Base-by-base conservation (phyloP, 805 yeast species). In the Pichia rugopelliculosa region DNA sequence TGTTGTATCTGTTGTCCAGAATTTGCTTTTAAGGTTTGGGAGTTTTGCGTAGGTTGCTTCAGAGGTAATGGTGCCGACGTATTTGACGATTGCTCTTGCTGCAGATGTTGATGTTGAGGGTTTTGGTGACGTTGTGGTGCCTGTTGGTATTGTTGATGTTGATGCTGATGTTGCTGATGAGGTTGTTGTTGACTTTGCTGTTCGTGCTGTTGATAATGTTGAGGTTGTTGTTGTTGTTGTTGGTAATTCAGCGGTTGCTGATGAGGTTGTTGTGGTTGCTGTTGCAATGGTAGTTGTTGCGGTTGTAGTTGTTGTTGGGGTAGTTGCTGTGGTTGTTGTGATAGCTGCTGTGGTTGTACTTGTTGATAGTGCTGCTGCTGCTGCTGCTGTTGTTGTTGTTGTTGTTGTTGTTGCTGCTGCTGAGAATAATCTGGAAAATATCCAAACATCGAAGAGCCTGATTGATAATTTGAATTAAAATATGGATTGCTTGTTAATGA, bases 401-500 rank as follows among this genome's bases (percentile, higher is more conserved):
- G 37, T 10, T 34, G 37, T 34, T 34, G 37, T 18, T 39, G 22
- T 38, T 33, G 45, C 24, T 33, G 49, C 7, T 39, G 49, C 12
- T 40, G 42, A 21, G 36, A 23, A 36, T 48, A 42, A 9, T 49
- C 53, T 4, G 51, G 53, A n/a, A 44, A 42, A 42, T 43, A 46
- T n/a, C 34, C 42, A 30, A 25, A 38, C 6, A 36, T 27, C 9
- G 22, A 21, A n/a, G 33, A 27, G 4, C 17, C 36, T 5, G 20
- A 24, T 12, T 42, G 23, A 15, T 25, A 25, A 10, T 34, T 24
- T 9, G 26, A 23, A 51, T 47, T 48, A 27, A 42, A 52, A 41
- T 50, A 52, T n/a, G 55, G 53, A 45, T 52, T 52, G 12, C 53
- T 48, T 13, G 53, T 48, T 22, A 53, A 33, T 34, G 59, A 41